Conservation (phyloP, 257 asterid genomes). For the Perilla frutescens region DNA sequence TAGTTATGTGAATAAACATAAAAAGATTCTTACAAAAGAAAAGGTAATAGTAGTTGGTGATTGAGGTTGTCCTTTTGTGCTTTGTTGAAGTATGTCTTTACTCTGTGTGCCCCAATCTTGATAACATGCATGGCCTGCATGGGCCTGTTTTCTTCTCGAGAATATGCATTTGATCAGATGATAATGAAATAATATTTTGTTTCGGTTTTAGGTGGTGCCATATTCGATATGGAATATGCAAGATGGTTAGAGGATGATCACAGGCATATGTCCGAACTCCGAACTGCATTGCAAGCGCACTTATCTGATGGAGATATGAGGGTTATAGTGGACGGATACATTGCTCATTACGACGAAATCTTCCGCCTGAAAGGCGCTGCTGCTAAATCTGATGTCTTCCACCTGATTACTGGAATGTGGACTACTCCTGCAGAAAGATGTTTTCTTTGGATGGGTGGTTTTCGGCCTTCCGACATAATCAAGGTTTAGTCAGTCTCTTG, state of each 20-base stretch:
- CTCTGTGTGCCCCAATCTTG: background rate
- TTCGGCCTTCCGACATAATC: slow-evolving; percentile 87
- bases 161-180: background rate
- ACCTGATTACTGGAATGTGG: slow-evolving; percentile 92
- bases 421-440: slow-evolving; percentile 85
- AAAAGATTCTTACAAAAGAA: background rate
- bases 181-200: background rate
- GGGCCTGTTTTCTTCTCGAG: background rate
- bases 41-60: slow-evolving; percentile 28
- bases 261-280: slow-evolving; percentile 79
- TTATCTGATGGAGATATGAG: slow-evolving; percentile 75
- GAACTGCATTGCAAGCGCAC: slow-evolving; percentile 80
- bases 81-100: slow-evolving; percentile 25
- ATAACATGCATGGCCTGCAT: slow-evolving; percentile 27
- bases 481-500: slow-evolving; percentile 51
- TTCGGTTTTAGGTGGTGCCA: slow-evolving; percentile 66
- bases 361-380: slow-evolving; percentile 77
- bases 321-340: slow-evolving; percentile 69
- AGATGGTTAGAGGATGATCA: slow-evolving; percentile 94
- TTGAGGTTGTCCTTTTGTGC: slow-evolving; percentile 34
- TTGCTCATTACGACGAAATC: slow-evolving; percentile 78
- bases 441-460: slow-evolving; percentile 96
- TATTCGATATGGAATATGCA: slow-evolving; percentile 91
- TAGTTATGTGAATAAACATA: slow-evolving; percentile 1
- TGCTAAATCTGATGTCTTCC: slow-evolving; percentile 87